These are phyloP conservation scores for Dissophora ornata DNA, from an alignment of 192 early-diverging fungal species.

Conservation along the genomic window DNA sequence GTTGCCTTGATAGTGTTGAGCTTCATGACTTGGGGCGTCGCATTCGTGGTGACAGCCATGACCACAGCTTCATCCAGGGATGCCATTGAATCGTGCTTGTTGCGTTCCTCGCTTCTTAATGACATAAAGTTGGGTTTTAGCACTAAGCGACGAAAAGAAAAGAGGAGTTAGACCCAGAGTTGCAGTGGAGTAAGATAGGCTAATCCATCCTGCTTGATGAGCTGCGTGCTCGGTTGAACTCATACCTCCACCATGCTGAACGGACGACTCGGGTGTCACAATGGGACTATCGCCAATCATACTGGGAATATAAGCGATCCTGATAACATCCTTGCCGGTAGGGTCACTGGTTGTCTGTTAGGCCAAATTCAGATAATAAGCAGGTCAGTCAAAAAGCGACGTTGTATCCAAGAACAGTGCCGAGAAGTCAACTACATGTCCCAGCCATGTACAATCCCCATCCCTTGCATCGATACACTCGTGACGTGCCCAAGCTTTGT, in stretches of 20 bases:
- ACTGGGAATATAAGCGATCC: conserved; percentile 52
- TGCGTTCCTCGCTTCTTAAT: conserved; percentile 16
- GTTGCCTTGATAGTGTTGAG: conserved; percentile 36
- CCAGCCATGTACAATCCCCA: no score
- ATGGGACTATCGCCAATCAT: conserved; percentile 42
- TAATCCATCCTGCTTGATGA: no score
- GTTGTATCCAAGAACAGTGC: no score
- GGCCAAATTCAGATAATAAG: no score
- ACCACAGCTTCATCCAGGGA: conserved; percentile 51
- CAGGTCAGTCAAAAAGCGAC: no score
- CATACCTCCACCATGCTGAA: conserved; percentile 19
- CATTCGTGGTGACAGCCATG: conserved; percentile 47
- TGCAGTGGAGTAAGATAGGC: no score
- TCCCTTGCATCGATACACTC: no score
- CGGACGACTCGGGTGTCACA: conserved; percentile 12
- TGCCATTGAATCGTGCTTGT: conserved; percentile 39
- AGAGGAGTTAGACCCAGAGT: no score
- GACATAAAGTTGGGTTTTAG: conserved; percentile 18
- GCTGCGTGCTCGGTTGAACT: background rate
- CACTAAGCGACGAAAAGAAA: background rate
- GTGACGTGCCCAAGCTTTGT: no score
- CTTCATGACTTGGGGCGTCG: conserved; percentile 52
- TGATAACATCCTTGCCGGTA: conserved; percentile 46
- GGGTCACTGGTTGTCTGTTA: background rate
- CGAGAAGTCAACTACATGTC: no score